These are phyloP conservation scores for Thelonectria discophora DNA, from an alignment of 2,329 filamentous ascomycete species.

Conservation along the genomic window DNA sequence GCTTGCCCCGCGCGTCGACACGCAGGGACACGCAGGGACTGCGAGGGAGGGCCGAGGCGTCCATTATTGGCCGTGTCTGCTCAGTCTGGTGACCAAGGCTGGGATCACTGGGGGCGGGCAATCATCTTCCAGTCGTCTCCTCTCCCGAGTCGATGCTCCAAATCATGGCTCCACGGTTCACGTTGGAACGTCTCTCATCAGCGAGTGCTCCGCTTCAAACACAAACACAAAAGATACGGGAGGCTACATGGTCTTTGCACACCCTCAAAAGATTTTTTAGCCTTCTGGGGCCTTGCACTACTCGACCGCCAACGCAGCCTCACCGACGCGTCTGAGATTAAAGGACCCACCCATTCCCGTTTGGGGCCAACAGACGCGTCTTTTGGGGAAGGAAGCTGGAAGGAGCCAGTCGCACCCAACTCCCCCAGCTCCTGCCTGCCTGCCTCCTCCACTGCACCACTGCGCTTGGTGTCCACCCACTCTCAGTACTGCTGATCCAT, in stretches of 20 bases:
- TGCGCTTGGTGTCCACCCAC: no score
- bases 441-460: no score
- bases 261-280: conserved; percentile 19
- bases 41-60: conserved; percentile 22
- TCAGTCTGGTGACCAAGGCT: conserved; percentile 13
- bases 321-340: conserved; percentile 40
- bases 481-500: neutral
- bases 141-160: neutral
- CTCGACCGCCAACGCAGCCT: conserved; percentile 33
- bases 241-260: neutral
- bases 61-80: conserved; percentile 8
- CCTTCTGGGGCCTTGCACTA: conserved; percentile 27
- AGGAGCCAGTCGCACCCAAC: neutral
- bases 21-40: neutral
- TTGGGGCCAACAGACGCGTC: conserved; percentile 16
- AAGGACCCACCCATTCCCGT: conserved; percentile 13
- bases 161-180: conserved; percentile 26
- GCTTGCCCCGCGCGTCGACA: conserved; percentile 17
- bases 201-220: neutral
- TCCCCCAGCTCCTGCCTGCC: neutral
- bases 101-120: neutral
- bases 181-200: conserved; percentile 7
- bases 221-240: conserved; percentile 20
- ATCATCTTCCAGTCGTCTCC: neutral
- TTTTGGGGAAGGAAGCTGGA: neutral